Evolutionary conservation across 257 asterid species (phyloP), one percentile per base, ranked within the genome.

Genomic region (Mitragyna speciosa): DNA sequence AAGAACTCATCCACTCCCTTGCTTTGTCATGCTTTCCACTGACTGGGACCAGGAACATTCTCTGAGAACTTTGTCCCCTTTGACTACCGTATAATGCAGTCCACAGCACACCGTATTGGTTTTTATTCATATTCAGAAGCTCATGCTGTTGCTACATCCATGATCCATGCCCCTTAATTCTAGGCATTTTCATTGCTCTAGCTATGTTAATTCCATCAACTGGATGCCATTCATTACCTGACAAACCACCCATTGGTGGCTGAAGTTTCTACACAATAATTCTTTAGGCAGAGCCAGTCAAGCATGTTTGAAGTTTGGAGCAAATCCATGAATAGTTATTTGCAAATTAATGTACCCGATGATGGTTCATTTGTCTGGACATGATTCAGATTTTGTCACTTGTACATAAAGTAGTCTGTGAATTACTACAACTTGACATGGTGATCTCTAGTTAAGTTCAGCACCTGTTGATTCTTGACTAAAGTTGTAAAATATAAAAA

Each of bases 31-130:
- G 87, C 87, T 80, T 85, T 79, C 73, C 22, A 41, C 41, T 72
- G 77, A 66, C 69, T 83, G 90, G 88, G 89, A 89, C 89, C 89
- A 79, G 66, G 73, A 84, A 87, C 87, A 86, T 88, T 82, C 88
- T 74, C 87, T 82, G 82, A 45, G n/a, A 47, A n/a, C 30, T 71
- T 75, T 89, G 92, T 89, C 88, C 70, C 86, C 86, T 82, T 76
- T 89, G 87, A 82, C 88, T 75, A 67, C 20, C 7, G 22, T 24
- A 4, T 58, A n/a, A 15, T 81, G 54, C 47, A 73, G 51, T 79
- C 73, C 69, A 49, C 48, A 22, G 64, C 7, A 70, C n/a, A 81
- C 16, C n/a, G 61, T 19, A 31, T 12, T 4, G 41, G 9, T 31
- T 65, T 30, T 30, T 14, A 30, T 66, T 75, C 78, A 58, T 30